A percentile compares a stretch with the other conserved stretches of the same genome.
phyloP scores from a whole-genome alignment of 2,329 filamentous ascomycete genomes.

The Xylariaceae sp. region DNA sequence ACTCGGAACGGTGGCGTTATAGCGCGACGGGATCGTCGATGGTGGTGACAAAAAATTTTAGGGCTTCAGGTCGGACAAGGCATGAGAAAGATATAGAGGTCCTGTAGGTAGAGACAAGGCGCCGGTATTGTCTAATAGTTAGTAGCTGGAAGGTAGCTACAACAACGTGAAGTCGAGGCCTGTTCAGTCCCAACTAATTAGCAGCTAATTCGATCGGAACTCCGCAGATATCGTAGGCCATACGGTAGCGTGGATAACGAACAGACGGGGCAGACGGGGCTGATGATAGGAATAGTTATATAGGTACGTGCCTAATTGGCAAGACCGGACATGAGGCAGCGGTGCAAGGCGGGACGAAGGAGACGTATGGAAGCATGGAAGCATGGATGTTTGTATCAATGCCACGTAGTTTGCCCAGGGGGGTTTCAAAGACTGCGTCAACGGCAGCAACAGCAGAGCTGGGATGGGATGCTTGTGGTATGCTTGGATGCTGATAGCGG shows the following conservation, averaged over 20 bases:
- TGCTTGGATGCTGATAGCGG: background rate
- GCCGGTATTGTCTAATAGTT: background rate
- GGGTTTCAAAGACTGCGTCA: background rate
- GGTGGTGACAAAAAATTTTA: constrained; percentile 5
- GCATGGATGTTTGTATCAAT: constrained; percentile 20
- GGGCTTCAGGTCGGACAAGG: constrained; percentile 13
- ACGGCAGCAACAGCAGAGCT: background rate
- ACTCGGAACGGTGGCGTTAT: constrained; percentile 1
- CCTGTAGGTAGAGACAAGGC: background rate
- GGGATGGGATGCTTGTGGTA: no score
- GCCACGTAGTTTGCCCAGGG: constrained; percentile 15
- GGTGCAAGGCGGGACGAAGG: constrained; percentile 15
- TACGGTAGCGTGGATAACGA: background rate
- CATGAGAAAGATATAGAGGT: constrained; percentile 12
- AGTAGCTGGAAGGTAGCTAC: background rate
- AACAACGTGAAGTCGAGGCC: background rate
- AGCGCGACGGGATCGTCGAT: constrained; percentile 4
- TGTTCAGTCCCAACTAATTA: constrained; percentile 16
- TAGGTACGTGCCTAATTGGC: background rate
- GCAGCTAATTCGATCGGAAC: constrained; percentile 17
- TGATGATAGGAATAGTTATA: constrained; percentile 10
- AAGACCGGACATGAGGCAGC: constrained; percentile 7
- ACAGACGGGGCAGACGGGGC: constrained; percentile 7
- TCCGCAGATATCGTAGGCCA: background rate
- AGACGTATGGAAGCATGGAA: background rate